Base-by-base conservation (phyloP, 2,329 filamentous ascomycete species). In the Diplodia corticola region DNA sequence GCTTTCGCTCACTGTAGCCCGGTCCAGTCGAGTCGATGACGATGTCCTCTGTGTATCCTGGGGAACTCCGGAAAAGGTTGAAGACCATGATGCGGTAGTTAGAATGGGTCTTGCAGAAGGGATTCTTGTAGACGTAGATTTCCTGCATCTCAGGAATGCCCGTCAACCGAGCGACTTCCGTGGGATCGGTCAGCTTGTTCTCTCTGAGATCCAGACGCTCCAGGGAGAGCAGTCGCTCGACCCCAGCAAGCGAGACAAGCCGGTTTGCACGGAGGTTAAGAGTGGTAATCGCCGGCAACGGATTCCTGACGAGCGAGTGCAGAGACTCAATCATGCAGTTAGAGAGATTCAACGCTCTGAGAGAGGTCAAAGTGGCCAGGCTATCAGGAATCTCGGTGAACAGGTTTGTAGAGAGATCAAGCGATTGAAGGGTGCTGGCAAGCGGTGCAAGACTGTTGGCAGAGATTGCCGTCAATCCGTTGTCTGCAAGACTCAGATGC, bases 261-360 rank as follows among this genome's bases (percentile, higher is more conserved):
- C 93, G 88, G 76, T 99, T 99, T 59, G 88, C 91, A 66, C 94
- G 89, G 65, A 99, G 85, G 73, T 98, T 98, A 66, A 99, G 83
- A 1, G 93, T 93, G 1, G 91, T 96, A 69, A 99, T 97, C 22
- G 95, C 94, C 30, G 95, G 94, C 5, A 99, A 84, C 13, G 95
- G 92, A 73, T 90, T 95, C 69, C 91, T 88, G 2, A 89, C 89
- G 49, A 99, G 83, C 1, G 94, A 97, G 73, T 96, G 91, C 65
- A 99, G 83, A 17, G 93, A 95, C 71, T 94, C 91, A 69, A 99
- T 98, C 93, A 98, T 97, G 83, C 94, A 98, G 73, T 96, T 91
- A 4, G 94, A 96, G 28, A 99, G 84, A 73, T 99, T 98, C 64
- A 99, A 82, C 26, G 95, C 93, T 69, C 93, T 89, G n/a, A 99